Evolutionary conservation across 2,329 filamentous ascomycete species (phyloP).

Genomic region (Zymoseptoria crescenta): DNA sequence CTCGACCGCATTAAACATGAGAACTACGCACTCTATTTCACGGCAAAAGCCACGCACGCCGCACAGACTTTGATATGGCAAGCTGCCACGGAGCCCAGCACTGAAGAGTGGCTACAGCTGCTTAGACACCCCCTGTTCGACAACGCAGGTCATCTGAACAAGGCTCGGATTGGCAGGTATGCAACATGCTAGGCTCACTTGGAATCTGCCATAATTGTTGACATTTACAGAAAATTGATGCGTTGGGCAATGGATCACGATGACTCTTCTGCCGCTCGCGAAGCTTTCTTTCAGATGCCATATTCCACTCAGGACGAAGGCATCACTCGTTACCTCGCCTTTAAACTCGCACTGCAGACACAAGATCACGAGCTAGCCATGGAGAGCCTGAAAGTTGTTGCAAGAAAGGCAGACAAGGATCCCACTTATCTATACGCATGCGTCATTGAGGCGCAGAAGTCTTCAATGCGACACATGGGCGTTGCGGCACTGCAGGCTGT

Average conservation of each 20-base stretch:
- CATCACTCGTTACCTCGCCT: slow-evolving; percentile 22
- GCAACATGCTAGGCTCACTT: slow-evolving; percentile 10
- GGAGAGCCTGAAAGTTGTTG: slow-evolving; percentile 56
- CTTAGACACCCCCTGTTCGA: slow-evolving; percentile 61
- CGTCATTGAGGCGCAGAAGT: slow-evolving; percentile 64
- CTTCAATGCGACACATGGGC: slow-evolving; percentile 54
- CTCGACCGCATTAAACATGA: slow-evolving; percentile 41
- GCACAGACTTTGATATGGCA: slow-evolving; percentile 75
- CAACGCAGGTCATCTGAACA: slow-evolving; percentile 57
- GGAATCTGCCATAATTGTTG: slow-evolving; percentile 1
- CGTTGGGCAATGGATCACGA: slow-evolving; percentile 57
- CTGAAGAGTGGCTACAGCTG: slow-evolving; percentile 46
- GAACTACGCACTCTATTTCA: slow-evolving; percentile 43
- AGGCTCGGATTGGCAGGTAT: slow-evolving; percentile 58
- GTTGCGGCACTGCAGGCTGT: slow-evolving; percentile 53
- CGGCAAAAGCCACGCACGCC: slow-evolving; percentile 55
- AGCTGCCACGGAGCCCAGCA: slow-evolving; percentile 3
- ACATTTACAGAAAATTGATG: slow-evolving; percentile 64
- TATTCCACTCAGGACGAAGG: slow-evolving; percentile 18
- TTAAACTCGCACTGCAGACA: slow-evolving; percentile 22
- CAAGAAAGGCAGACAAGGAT: slow-evolving; percentile 45
- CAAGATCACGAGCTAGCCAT: slow-evolving; percentile 41
- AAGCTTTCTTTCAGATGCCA: slow-evolving; percentile 54
- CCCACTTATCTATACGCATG: slow-evolving; percentile 69
- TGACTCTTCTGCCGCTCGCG: slow-evolving; percentile 47